A percentile compares a stretch with the other conserved stretches of the same genome.
Evolutionary conservation across 139 green algal genomes (phyloP).

Genomic region (Tetradesmus obliquus): DNA sequence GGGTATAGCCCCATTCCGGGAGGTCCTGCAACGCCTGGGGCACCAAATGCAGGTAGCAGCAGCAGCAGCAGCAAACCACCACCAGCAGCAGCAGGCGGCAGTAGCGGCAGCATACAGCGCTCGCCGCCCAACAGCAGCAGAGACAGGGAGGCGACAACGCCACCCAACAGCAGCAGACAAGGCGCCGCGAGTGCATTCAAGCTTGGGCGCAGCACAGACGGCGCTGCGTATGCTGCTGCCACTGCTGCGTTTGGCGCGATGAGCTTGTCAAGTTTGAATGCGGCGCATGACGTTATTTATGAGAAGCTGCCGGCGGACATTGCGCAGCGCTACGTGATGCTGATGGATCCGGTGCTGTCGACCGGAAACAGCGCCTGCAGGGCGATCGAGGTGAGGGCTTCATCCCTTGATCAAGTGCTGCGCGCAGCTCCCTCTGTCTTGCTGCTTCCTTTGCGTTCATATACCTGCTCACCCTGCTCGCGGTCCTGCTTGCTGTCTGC

Average conservation of each 20-base stretch:
- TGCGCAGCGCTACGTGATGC: constrained; percentile 89
- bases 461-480: not conserved
- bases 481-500: not conserved
- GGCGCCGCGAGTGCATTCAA: not conserved
- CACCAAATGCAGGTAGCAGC: not conserved
- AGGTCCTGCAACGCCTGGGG: not conserved
- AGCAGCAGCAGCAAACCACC: not conserved
- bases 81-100: not conserved
- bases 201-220: not conserved
- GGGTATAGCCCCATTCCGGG: not conserved
- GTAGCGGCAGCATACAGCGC: not conserved
- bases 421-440: not conserved
- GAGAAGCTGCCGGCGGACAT: constrained; percentile 98
- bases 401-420: not conserved
- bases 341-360: constrained; percentile 96
- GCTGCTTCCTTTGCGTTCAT: not conserved
- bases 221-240: constrained; percentile 8
- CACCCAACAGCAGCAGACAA: not conserved
- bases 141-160: not conserved
- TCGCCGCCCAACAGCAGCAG: constrained; percentile 17
- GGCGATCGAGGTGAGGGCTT: constrained; percentile 71
- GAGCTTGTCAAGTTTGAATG: not conserved
- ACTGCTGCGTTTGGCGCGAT: not conserved
- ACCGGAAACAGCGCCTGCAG: constrained; percentile 82
- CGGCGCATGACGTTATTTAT: constrained; percentile 82